A percentile compares a stretch with the other conserved stretches of the same genome.
These are phyloP conservation scores for Boletus mariae DNA, from an alignment of 1,284 basidiomycete species.

Conservation along the genomic window DNA sequence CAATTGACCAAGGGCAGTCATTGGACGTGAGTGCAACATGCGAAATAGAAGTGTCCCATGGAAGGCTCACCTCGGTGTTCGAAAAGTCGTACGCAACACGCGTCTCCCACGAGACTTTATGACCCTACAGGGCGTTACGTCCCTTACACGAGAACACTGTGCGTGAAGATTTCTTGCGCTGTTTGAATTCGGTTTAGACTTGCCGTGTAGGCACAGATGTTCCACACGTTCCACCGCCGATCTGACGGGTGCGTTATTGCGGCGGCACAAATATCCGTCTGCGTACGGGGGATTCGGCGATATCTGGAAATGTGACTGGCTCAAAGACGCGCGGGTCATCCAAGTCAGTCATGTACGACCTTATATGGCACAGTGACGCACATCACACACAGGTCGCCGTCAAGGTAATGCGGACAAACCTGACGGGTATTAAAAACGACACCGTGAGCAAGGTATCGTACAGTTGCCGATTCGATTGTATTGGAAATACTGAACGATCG, in stretches of 20 bases:
- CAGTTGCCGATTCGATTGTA: background rate
- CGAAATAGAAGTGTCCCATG: background rate
- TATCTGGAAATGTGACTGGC: conserved; percentile 27
- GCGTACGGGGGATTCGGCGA: conserved; percentile 27
- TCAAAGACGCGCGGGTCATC: conserved; percentile 13
- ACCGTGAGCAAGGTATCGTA: conserved; percentile 12
- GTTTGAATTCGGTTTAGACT: background rate
- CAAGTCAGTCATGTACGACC: conserved; percentile 7
- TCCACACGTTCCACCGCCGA: conserved; percentile 11
- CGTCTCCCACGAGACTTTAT: background rate
- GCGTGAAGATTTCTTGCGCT: background rate
- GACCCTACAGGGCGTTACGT: background rate
- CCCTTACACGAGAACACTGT: conserved; percentile 3
- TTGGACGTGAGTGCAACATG: conserved; percentile 1
- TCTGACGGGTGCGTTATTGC: conserved; percentile 15
- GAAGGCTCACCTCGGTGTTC: background rate
- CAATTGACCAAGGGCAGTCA: background rate
- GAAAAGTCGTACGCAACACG: background rate
- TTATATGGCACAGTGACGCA: background rate
- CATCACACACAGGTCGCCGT: conserved; percentile 19
- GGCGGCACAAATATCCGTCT: conserved; percentile 22
- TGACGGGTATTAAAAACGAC: conserved; percentile 6
- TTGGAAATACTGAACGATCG: background rate
- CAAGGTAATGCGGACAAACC: conserved; percentile 23
- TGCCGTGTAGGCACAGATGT: background rate